Percentiles rank a stretch among this genome's conserved stretches.
Evolutionary conservation across 2,329 filamentous ascomycete genomes (phyloP).

Genomic region (Verticillium klebahnii): DNA sequence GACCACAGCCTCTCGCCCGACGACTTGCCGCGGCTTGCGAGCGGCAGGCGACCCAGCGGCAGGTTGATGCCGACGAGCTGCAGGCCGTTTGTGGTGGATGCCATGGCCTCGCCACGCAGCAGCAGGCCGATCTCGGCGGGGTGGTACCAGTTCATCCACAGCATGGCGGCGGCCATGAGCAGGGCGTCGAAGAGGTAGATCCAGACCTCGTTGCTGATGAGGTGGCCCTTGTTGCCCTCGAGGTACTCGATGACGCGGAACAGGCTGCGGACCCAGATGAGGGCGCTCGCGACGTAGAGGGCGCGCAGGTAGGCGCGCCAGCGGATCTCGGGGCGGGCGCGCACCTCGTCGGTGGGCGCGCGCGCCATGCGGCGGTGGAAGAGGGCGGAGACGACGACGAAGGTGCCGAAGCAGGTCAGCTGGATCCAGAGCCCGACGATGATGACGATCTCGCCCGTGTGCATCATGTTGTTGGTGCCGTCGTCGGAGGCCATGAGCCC

Average conservation of each 20-base stretch:
- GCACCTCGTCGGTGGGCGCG: constrained; percentile 12
- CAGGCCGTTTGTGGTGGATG: not conserved
- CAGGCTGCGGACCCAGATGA: constrained; percentile 35
- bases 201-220: constrained; percentile 33
- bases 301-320: constrained; percentile 33
- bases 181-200: constrained; percentile 37
- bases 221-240: constrained; percentile 21
- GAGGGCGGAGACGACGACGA: constrained; percentile 40
- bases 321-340: constrained; percentile 14
- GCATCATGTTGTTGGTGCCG: constrained; percentile 5
- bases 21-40: not conserved
- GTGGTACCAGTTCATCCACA: not conserved
- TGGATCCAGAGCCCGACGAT: constrained; percentile 52
- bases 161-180: constrained; percentile 27
- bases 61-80: not conserved
- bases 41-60: not conserved
- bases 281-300: constrained; percentile 43
- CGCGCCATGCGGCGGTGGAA: constrained; percentile 37
- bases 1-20: too few relatives aligned
- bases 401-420: constrained; percentile 52
- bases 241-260: constrained; percentile 15
- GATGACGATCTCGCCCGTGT: constrained; percentile 45
- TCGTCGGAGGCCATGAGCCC: constrained; percentile 24
- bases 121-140: not conserved
- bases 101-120: not conserved